These are phyloP conservation scores for Neurospora sp. DNA, from an alignment of 2,329 filamentous ascomycete genomes.

Conservation along the genomic window DNA sequence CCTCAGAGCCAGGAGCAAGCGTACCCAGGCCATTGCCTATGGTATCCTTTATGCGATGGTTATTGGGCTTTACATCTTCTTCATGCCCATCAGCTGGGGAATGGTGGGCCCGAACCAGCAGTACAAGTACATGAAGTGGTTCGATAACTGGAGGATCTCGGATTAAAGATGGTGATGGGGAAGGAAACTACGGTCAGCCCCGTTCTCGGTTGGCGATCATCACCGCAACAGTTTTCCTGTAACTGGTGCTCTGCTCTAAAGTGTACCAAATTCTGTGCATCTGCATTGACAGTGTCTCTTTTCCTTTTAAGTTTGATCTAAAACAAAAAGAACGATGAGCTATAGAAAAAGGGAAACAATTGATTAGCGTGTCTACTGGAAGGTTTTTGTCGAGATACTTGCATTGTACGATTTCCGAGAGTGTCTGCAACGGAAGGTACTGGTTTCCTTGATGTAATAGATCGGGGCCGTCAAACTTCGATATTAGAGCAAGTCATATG, in stretches of 20 bases:
- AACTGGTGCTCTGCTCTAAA: not conserved
- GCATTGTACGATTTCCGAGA: not conserved
- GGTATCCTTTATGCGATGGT: slow-evolving; percentile 61
- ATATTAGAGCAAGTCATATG: not conserved
- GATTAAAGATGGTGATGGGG: slow-evolving; percentile 35
- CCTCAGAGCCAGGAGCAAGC: slow-evolving; percentile 55
- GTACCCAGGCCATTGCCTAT: slow-evolving; percentile 61
- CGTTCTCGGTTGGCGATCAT: not conserved
- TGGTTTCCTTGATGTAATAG: not conserved
- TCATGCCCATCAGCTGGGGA: slow-evolving; percentile 91
- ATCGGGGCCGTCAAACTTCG: not conserved
- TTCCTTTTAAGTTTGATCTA: not conserved
- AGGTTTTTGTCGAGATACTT: not conserved
- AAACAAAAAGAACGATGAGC: not conserved
- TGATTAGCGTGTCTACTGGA: not conserved
- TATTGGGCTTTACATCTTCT: slow-evolving; percentile 77
- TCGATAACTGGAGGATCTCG: slow-evolving; percentile 74
- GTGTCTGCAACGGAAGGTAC: not conserved
- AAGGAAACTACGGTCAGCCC: not conserved
- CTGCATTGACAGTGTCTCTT: not conserved
- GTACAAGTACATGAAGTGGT: slow-evolving; percentile 92
- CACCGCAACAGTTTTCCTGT: not conserved
- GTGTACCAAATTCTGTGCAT: not conserved
- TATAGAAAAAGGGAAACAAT: not conserved
- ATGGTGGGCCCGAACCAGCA: slow-evolving; percentile 80